A percentile compares a stretch with the other conserved stretches of the same genome.
These are phyloP conservation scores for Casuarina equisetifolia DNA, from an alignment of 306 rosid species.

Conservation along the genomic window DNA sequence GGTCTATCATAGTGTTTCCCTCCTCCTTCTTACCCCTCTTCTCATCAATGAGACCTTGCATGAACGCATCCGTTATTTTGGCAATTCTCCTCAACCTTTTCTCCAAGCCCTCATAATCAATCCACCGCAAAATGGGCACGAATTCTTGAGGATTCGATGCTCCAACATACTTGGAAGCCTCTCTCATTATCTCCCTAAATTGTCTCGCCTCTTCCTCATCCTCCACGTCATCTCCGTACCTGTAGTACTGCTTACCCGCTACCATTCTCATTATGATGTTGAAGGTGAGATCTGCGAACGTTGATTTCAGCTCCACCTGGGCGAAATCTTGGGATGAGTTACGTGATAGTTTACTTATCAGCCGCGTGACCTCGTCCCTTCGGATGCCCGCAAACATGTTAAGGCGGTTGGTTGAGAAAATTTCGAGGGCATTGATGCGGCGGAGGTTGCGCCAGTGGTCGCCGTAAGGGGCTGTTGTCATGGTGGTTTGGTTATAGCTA, in stretches of 20 bases:
- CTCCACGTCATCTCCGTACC: slow-evolving; percentile 29
- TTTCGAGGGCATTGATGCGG: slow-evolving; percentile 57
- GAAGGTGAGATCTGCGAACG: slow-evolving; percentile 50
- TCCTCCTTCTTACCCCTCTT: slow-evolving; percentile 3
- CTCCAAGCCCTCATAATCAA: slow-evolving; percentile 24
- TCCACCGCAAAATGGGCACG: slow-evolving; percentile 42
- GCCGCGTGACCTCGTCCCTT: slow-evolving; percentile 40
- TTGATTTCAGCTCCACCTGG: slow-evolving; percentile 36
- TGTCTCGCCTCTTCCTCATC: slow-evolving; percentile 42
- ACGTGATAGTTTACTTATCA: slow-evolving; percentile 29
- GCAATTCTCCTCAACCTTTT: slow-evolving; percentile 27
- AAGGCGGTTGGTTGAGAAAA: slow-evolving; percentile 45
- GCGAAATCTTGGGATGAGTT: slow-evolving; percentile 17
- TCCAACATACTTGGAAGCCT: slow-evolving; percentile 15
- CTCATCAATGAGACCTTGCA: slow-evolving; percentile 27
- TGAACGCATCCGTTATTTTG: slow-evolving; percentile 26
- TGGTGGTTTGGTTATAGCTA: slow-evolving; percentile 40
- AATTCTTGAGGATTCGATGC: slow-evolving; percentile 40
- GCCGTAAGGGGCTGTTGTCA: slow-evolving; percentile 43
- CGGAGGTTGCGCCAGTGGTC: slow-evolving; percentile 86
- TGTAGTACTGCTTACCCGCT: slow-evolving; percentile 66
- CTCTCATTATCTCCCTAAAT: slow-evolving; percentile 38
- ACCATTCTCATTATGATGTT: slow-evolving; percentile 66
- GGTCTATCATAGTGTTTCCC: slow-evolving; percentile 10
- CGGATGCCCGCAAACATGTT: slow-evolving; percentile 34